Evolutionary conservation across 1,139 yeast genomes (phyloP), one percentile per base, ranked within the genome.

Genomic region (Saccharomyces hybrid): DNA sequence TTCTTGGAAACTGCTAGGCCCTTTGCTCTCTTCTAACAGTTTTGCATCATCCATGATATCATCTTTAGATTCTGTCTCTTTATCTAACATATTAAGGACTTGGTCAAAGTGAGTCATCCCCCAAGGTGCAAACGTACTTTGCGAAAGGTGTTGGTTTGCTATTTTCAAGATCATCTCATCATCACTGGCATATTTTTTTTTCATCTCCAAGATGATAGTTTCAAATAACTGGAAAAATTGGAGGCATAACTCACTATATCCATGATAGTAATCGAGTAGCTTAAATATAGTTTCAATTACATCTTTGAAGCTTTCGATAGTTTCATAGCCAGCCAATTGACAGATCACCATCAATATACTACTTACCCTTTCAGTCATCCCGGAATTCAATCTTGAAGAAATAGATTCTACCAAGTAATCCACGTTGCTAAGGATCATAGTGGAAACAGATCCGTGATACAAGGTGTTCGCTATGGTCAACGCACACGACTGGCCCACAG

Each of bases 351-450:
- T 75, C 31, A 90, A 72, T 2, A 89, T 82, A 0, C 84, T 82
- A 0, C 95, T 83, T 0, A 89, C 78, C 41, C 89, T 75, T 0
- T 96, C 93, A 0, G 91, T 82, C 56, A 91, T 74, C 25, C 89
- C 82, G 3, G 86, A 80, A 28, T 88, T 81, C 53, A 93, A 73
- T 59, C 79, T 81, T 47, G 83, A 71, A 5, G 96, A 84, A 16
- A 90, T 73, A 0, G 90, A 73, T 68, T 93, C 97, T 11, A 90
- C 73, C 26, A 93, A 69, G 65, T 91, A 91, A 65, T 91, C 97
- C 61, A 83, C 79, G 66, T 91, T 91, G 46, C 81, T 83, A 47
- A 77, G 64, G 3, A 93, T 75, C 59, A 91, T 65, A 2, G 69
- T 69, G 47, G 75, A 72, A 6, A 90, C 70, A 0, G 88, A 81